Base-by-base conservation (phyloP, 208 protist genomes). In the Novymonas esmeraldas region DNA sequence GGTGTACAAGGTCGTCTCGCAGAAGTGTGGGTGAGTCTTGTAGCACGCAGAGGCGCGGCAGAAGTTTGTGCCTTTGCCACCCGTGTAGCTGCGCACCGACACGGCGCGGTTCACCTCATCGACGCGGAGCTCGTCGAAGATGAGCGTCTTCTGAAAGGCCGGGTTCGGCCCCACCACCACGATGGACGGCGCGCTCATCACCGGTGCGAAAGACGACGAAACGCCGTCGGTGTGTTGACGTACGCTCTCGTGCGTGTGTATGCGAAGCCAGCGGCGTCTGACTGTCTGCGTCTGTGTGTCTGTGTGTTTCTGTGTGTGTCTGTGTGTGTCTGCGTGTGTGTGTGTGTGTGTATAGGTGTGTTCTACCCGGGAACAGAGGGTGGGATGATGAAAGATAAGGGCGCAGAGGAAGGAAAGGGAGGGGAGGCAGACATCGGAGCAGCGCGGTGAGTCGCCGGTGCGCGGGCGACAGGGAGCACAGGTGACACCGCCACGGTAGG, bases 41-140 rank as follows among this genome's bases (percentile, higher is more conserved):
- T 73, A 77, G 44, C 64, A 77, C 6, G 58, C 39, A 10, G 63
- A 38, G 14, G 73, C 73, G 9, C 73, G 78, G 52, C 73, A 79
- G 41, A 84, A 77, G 68, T 79, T 77, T 22, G 78, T 74, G 38
- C 64, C 78, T 33, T 84, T 84, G 45, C 78, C 78, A 38, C 73
- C 69, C 2, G 78, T 76, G 65, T 76, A 77, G 16, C 54, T 42
- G 34, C 57, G 67, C 24, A 69, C 36, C 10, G 54, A 26, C 14
- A 31, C 26, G 1, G 78, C 78, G 26, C 73, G 72, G 59, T 80
- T 79, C 36, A 80, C 73, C 22, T 74, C 69, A 24, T 60, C 64
- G 7, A 75, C 22, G 6, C 61, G 44, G 39, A 83, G 61, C 34
- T 55, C 39, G 4, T 70, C 69, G 29, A 84, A 79, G 13, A 45